Base-by-base conservation (phyloP, 2,329 filamentous ascomycete species). In the Taxawa tesnikishii region DNA sequence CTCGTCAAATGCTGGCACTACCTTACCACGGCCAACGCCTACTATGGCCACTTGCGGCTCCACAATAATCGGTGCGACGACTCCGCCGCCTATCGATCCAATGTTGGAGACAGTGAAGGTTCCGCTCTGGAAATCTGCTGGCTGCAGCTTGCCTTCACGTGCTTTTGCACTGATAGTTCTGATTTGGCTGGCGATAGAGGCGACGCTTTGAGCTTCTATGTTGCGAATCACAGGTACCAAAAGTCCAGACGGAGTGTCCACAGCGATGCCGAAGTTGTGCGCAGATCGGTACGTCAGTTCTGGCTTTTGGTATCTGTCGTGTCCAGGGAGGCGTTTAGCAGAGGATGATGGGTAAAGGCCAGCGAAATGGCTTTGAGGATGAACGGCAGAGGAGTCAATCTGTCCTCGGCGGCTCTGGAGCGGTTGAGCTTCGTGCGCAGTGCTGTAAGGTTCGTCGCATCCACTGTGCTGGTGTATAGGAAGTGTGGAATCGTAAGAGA, bases 31-130 rank as follows among this genome's bases (percentile, higher is more conserved):
- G 4, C 90, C 90, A 17, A 98, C 68, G 8, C 88, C 90, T 16
- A 98, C 58, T 50, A 98, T 98, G 6, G 83, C 85, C 7, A 96
- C 82, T 59, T 96, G 87, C 26, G 74, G 80, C 40, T 85, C 79
- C 28, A 94, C 83, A 45, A 98, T 83, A 30, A 98, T 82, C 1
- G 90, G 90, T 17, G 80, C 78, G 28, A 96, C 76, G 46, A 93
- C 93, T 1, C 83, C 90, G 16, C 90, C 90, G 33, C 90, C 90
- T 28, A 98, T 84, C 46, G 77, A 93, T 28, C 90, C 90, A 45
- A 98, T 94, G 54, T 98, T 98, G 46, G 85, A 94, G 30, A 98
- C 75, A 0, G 90, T 94, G 48, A 98, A 88, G 2, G 90, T 96
- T 11, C 85, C 85, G 32, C 85, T 85, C 21, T 67, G 70, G 41